Base-by-base conservation (phyloP, 805 yeast species). In the Blastobotrys americana region DNA sequence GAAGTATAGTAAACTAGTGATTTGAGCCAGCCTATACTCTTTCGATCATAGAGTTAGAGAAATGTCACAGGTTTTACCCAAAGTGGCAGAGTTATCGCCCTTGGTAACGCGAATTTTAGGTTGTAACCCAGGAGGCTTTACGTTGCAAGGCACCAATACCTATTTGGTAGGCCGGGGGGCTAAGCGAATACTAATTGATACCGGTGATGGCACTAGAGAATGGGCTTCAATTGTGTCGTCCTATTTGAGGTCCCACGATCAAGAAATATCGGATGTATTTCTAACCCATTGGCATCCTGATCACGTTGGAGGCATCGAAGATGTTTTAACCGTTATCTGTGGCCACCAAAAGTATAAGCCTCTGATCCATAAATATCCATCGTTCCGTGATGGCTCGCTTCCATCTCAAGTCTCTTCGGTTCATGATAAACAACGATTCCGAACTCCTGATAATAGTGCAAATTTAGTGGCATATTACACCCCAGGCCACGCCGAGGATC, bases 71-170 rank as follows among this genome's bases (percentile, higher is more conserved):
- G 46, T 38, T n/a, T 40, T 54, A 8, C 51, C 55, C 1, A 35
- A 46, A 10, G 52, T 56, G 20, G 47, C 60, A 15, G 52, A 43
- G 13, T 55, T 64, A 10, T 53, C 66, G 37, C 66, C 66, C 13
- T 48, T 41, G 18, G 63, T 65, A 33, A 56, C 63, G 13, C 55
- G 70, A 4, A 41, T 65, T 13, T 54, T 65, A 34, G 70, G 67
- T 22, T 54, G 54, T 43, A 65, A 65, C 44, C 66, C 69, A 3
- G 61, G 68, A 20, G 53, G 55, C 42, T 65, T 62, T 50, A 61
- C 67, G 3, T 57, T 65, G 13, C 69, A 65, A 43, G 70, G 70
- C 21, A 65, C 69, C 6, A 65, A 65, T 51, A 66, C 70, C 3
- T 65, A 65, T 51, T 55, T 65, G 8, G 49, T 65, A 5, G 70